Percentiles rank a stretch among this genome's conserved stretches.
These are phyloP conservation scores for Dunaliella primolecta DNA, from an alignment of 139 green algal species.

Conservation along the genomic window DNA sequence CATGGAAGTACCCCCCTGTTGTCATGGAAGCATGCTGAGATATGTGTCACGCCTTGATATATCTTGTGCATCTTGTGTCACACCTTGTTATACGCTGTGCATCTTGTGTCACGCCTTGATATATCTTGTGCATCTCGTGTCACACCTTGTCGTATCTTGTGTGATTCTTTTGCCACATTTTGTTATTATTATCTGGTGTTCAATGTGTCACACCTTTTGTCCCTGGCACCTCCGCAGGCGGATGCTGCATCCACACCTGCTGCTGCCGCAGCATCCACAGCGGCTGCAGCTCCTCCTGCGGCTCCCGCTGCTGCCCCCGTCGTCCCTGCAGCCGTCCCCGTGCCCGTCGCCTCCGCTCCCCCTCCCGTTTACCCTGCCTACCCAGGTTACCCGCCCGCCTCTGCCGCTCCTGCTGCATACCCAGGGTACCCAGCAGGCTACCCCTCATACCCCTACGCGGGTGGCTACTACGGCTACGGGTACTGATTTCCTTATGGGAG, in stretches of 20 bases:
- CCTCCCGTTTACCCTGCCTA: neutral
- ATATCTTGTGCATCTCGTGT: no score
- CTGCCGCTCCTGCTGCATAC: neutral
- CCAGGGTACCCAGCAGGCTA: neutral
- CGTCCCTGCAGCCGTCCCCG: neutral
- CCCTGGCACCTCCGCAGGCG: neutral
- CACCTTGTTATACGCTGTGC: no score
- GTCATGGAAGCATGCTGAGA: neutral
- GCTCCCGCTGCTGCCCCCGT: neutral
- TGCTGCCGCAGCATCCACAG: neutral
- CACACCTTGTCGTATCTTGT: no score
- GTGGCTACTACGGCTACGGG: neutral
- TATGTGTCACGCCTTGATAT: neutral
- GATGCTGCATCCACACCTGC: neutral
- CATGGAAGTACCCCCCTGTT: neutral
- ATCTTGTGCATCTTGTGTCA: neutral
- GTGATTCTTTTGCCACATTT: no score
- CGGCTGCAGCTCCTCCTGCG: neutral
- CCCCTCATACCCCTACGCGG: neutral
- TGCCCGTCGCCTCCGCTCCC: neutral
- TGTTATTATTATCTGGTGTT: neutral
- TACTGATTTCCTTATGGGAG: no score
- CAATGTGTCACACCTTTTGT: neutral
- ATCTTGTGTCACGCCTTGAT: no score
- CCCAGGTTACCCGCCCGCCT: no score